These are phyloP conservation scores for Pseudogymnoascus pannorum DNA, from an alignment of 2,329 filamentous ascomycete species.

Conservation along the genomic window DNA sequence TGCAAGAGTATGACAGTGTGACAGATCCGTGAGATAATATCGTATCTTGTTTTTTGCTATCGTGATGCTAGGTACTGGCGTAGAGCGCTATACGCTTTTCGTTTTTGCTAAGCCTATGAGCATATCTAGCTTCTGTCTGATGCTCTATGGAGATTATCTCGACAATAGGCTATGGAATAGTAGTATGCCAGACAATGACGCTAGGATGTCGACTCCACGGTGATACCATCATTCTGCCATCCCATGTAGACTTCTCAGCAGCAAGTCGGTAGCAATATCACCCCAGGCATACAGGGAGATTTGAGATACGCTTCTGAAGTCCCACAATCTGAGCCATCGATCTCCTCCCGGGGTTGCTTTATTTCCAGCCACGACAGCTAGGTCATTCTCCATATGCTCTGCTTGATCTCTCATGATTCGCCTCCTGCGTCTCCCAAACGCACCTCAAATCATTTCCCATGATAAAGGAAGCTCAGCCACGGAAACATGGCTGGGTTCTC, in stretches of 20 bases:
- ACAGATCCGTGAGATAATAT: constrained; percentile 29
- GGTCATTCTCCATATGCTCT: not conserved
- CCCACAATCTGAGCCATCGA: not conserved
- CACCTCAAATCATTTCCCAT: not conserved
- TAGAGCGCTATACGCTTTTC: constrained; percentile 51
- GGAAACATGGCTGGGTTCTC: not conserved
- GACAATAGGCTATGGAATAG: constrained; percentile 54
- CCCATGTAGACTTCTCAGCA: constrained; percentile 3
- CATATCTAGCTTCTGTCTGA: constrained; percentile 30
- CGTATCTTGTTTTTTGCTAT: constrained; percentile 57
- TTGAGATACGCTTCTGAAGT: constrained; percentile 1
- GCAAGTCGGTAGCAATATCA: not conserved
- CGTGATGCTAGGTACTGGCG: constrained; percentile 66
- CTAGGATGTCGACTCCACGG: constrained; percentile 14
- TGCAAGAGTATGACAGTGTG: constrained; percentile 29
- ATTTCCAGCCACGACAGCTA: not conserved
- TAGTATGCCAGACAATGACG: constrained; percentile 29
- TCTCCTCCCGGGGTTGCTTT: not conserved
- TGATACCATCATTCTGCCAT: constrained; percentile 1
- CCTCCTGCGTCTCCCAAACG: not conserved
- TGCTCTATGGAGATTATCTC: constrained; percentile 64
- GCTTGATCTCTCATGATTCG: not conserved
- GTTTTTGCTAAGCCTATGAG: constrained; percentile 42
- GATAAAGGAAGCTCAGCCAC: not conserved
- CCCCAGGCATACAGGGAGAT: not conserved